A percentile compares a stretch with the other conserved stretches of the same genome.
These are phyloP conservation scores for Kazachstania africana DNA, from an alignment of 805 yeast species.

Conservation along the genomic window DNA sequence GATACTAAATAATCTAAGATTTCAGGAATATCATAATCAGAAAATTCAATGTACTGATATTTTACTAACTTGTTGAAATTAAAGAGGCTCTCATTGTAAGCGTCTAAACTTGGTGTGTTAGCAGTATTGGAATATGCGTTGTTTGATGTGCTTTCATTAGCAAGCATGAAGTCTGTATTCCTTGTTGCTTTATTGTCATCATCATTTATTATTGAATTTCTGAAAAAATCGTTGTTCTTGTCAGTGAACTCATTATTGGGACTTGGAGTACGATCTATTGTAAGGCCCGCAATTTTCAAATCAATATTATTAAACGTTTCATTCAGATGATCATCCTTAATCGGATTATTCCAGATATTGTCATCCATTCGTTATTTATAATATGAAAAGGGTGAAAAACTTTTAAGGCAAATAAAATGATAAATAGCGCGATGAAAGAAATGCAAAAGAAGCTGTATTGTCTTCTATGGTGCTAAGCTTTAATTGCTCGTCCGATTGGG, in stretches of 20 bases:
- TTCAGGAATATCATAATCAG: conserved; percentile 61
- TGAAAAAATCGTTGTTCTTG: too few species aligned
- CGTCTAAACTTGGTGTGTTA: too few species aligned
- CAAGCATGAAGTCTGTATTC: too few species aligned
- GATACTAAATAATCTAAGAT: conserved; percentile 50
- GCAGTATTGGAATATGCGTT: too few species aligned
- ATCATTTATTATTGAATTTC: too few species aligned
- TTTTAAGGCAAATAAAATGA: too few species aligned
- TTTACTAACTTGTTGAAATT: conserved; percentile 44
- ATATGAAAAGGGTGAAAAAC: background rate
- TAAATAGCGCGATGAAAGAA: too few species aligned
- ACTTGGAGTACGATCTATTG: conserved; percentile 4
- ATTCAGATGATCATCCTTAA: background rate
- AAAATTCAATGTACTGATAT: conserved; percentile 50
- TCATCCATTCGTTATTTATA: conserved; percentile 1
- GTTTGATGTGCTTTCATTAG: too few species aligned
- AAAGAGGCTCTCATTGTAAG: too few species aligned
- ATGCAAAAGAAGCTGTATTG: too few species aligned
- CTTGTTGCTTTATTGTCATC: conserved; percentile 3
- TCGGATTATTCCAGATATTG: background rate
- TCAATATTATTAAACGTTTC: conserved; percentile 21
- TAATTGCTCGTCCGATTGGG: too few species aligned
- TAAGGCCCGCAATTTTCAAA: conserved; percentile 31
- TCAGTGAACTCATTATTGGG: conserved; percentile 5
- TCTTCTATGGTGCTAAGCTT: too few species aligned